These are phyloP conservation scores for Nicotiana paniculata DNA, from an alignment of 257 asterid genomes.

Conservation along the genomic window DNA sequence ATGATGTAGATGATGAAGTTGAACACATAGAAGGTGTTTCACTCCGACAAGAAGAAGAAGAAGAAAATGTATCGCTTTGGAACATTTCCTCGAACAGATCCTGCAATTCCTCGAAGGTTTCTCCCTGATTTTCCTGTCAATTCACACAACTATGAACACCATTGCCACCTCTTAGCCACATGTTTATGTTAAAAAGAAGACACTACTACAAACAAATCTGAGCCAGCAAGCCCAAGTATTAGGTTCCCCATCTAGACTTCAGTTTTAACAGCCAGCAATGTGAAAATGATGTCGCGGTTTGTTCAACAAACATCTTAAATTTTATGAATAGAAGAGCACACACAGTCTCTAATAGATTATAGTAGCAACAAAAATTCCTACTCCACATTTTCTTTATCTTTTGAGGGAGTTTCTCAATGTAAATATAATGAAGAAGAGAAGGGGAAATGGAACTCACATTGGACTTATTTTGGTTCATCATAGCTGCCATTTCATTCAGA, in stretches of 20 bases:
- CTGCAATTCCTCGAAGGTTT: slow-evolving; percentile 63
- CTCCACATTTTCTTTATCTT: neutral
- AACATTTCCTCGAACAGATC: slow-evolving; percentile 57
- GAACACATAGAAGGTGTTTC: slow-evolving; percentile 30
- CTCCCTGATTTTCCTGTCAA: slow-evolving; percentile 52
- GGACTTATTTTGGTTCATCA: slow-evolving; percentile 64
- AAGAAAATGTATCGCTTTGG: slow-evolving; percentile 37
- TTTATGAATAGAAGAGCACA: neutral
- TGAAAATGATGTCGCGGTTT: neutral
- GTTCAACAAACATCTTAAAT: neutral
- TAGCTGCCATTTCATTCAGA: slow-evolving; percentile 71
- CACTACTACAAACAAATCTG: neutral
- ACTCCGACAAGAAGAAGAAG: slow-evolving; percentile 33
- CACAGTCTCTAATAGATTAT: neutral
- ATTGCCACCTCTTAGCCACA: slow-evolving; percentile 16
- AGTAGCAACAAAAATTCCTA: neutral
- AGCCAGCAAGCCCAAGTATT: neutral
- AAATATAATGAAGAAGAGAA: neutral
- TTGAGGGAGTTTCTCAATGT: neutral
- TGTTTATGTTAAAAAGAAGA: neutral
- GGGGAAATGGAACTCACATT: slow-evolving; percentile 36
- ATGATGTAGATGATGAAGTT: slow-evolving; percentile 30
- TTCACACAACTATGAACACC: slow-evolving; percentile 23
- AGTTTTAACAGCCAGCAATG: neutral
- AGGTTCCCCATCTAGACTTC: neutral